Percentiles rank a stretch among this genome's conserved stretches.
Evolutionary conservation across 768 basidiomycete species (phyloP).

Genomic region (Stropharia rugosoannulata): DNA sequence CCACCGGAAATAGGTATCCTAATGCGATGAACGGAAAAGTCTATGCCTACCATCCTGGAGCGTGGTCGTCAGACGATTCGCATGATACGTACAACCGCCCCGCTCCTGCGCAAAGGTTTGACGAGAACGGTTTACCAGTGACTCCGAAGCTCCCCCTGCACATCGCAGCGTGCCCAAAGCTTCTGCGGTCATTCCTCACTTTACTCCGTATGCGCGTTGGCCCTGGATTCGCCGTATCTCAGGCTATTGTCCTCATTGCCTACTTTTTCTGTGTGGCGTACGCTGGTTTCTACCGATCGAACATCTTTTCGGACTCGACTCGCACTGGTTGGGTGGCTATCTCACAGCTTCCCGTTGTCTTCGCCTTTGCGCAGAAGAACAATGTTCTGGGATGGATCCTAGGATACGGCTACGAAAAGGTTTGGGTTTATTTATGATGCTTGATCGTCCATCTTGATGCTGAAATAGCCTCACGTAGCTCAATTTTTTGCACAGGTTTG

Average conservation of each 20-base stretch:
- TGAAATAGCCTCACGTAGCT: conserved; percentile 36
- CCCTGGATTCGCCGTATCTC: not conserved
- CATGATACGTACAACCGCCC: not conserved
- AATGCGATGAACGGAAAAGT: not conserved
- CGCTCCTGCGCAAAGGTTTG: not conserved
- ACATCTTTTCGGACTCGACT: conserved; percentile 46
- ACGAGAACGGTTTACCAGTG: not conserved
- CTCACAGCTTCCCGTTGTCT: conserved; percentile 65
- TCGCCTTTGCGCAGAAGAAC: conserved; percentile 70
- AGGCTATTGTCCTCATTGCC: no score
- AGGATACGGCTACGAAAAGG: conserved; percentile 70
- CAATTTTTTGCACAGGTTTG: conserved; percentile 75
- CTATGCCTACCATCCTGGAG: not conserved
- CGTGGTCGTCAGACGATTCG: not conserved
- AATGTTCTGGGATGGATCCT: conserved; percentile 55
- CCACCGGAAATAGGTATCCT: not conserved
- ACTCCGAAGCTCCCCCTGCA: not conserved
- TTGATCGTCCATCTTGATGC: no score
- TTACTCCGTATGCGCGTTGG: not conserved
- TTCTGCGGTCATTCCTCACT: not conserved
- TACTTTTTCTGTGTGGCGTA: conserved; percentile 20
- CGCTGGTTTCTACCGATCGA: conserved; percentile 48
- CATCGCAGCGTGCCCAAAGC: not conserved
- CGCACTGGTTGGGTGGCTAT: conserved; percentile 54
- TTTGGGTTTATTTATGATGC: conserved; percentile 19